phyloP scores from a whole-genome alignment of 2,329 filamentous ascomycete genomes.

The Whalleya microplaca region DNA sequence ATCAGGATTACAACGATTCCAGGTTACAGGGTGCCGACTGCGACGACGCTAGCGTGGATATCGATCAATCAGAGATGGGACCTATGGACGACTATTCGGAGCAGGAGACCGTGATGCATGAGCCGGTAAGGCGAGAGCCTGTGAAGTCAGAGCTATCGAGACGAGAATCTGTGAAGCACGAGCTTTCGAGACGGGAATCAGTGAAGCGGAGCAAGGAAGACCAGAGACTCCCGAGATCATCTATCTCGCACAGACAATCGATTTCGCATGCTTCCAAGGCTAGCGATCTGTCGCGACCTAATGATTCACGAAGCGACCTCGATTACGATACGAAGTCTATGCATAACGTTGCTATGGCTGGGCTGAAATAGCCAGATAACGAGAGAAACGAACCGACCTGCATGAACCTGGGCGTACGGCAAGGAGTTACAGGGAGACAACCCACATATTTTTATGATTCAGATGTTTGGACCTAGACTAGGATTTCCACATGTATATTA shows the following conservation, averaged over 20 bases:
- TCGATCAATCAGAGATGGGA: background rate
- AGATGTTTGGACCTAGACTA: too few relatives aligned
- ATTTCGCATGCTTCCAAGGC: conserved; percentile 4
- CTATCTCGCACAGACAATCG: background rate
- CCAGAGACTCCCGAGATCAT: background rate
- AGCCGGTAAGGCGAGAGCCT: background rate
- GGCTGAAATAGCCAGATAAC: conserved; percentile 30
- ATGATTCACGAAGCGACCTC: conserved; percentile 5
- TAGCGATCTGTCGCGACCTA: background rate
- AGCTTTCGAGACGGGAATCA: background rate
- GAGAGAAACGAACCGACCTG: conserved; percentile 19
- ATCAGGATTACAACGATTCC: conserved; percentile 6
- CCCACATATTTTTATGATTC: too few relatives aligned
- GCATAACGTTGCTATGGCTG: conserved; percentile 37
- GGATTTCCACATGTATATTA: conserved; percentile 7
- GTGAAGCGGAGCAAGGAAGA: background rate
- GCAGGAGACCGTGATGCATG: background rate
- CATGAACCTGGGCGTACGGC: conserved; percentile 34
- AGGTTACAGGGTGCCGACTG: background rate
- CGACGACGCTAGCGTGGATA: background rate
- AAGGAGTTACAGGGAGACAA: conserved; percentile 20
- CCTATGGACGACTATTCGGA: background rate
- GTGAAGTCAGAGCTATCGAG: too few relatives aligned
- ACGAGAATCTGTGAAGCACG: background rate
- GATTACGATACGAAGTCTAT: conserved; percentile 36